Conservation (phyloP, 345 rosid genomes). For the Fremontodendron californicum region DNA sequence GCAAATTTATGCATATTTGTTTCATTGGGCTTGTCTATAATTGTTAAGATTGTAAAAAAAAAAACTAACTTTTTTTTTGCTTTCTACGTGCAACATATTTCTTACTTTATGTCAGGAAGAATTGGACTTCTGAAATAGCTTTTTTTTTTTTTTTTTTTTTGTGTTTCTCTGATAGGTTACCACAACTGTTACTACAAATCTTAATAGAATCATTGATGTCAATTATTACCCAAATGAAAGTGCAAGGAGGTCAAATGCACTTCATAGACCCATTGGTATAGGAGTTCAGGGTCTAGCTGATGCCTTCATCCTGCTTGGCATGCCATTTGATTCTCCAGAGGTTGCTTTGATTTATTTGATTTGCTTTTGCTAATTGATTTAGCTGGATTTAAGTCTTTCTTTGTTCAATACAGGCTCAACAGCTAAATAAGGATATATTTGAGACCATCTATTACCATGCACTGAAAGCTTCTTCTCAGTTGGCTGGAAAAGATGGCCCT, state of each 20-base stretch:
- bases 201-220: constrained; percentile 72
- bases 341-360: constrained; percentile 16
- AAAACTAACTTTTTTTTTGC: too few species aligned
- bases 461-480: constrained; percentile 55
- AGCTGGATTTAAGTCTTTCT: constrained; percentile 11
- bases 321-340: constrained; percentile 82
- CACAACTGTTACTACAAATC: constrained; percentile 54
- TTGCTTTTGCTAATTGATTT: background rate
- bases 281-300: constrained; percentile 94
- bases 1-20: background rate
- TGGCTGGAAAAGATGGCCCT: constrained; percentile 62
- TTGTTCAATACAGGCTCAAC: constrained; percentile 54
- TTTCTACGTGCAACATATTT: background rate
- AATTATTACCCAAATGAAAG: constrained; percentile 81
- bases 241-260: constrained; percentile 61
- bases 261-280: constrained; percentile 82
- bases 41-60: background rate
- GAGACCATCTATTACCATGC: constrained; percentile 79
- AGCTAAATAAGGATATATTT: constrained; percentile 73
- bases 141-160: too few species aligned
- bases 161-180: constrained; percentile 55
- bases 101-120: background rate
- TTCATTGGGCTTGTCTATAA: background rate
- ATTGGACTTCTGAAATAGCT: background rate
- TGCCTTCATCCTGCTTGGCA: constrained; percentile 74